Percentiles rank a stretch among this genome's conserved stretches.
These are phyloP conservation scores for Plantago rigida DNA, from an alignment of 305 asterid species.

Conservation along the genomic window DNA sequence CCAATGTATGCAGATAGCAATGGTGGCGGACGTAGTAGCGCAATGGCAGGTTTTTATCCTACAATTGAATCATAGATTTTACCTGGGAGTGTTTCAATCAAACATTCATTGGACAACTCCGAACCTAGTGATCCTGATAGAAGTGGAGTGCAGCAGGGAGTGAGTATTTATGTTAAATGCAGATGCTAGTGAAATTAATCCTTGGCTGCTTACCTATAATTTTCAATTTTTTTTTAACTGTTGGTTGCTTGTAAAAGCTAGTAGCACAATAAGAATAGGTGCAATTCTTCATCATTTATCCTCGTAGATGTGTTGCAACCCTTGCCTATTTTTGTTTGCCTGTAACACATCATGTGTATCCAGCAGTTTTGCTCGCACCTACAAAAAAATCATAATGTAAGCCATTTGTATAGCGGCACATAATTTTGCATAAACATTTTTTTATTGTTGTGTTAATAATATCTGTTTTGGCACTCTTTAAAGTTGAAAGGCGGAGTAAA, in stretches of 20 bases:
- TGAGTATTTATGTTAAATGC: constrained; percentile 25
- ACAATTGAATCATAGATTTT: constrained; percentile 36
- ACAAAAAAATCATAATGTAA: background rate
- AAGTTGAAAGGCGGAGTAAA: too few relatives aligned
- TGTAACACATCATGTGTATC: constrained; percentile 1
- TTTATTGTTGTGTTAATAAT: background rate
- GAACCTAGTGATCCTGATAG: background rate
- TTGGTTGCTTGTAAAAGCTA: constrained; percentile 9
- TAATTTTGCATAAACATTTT: too few relatives aligned
- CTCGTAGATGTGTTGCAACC: background rate
- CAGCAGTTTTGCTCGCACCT: background rate
- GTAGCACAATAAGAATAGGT: background rate
- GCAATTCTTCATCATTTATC: background rate
- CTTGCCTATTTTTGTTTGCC: constrained; percentile 10
- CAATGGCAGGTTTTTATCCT: constrained; percentile 41
- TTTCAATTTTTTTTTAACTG: background rate
- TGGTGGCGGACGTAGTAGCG: constrained; percentile 43
- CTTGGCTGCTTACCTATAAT: background rate
- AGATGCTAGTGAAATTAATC: too few relatives aligned
- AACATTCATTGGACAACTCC: constrained; percentile 24
- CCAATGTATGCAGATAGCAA: constrained; percentile 52
- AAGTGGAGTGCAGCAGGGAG: constrained; percentile 25
- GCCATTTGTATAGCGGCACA: background rate
- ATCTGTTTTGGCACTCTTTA: too few relatives aligned
- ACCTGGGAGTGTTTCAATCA: constrained; percentile 8